Evolutionary conservation across 2,329 filamentous ascomycete species (phyloP).

Genomic region (Cladosporium austrohemisphaericum): DNA sequence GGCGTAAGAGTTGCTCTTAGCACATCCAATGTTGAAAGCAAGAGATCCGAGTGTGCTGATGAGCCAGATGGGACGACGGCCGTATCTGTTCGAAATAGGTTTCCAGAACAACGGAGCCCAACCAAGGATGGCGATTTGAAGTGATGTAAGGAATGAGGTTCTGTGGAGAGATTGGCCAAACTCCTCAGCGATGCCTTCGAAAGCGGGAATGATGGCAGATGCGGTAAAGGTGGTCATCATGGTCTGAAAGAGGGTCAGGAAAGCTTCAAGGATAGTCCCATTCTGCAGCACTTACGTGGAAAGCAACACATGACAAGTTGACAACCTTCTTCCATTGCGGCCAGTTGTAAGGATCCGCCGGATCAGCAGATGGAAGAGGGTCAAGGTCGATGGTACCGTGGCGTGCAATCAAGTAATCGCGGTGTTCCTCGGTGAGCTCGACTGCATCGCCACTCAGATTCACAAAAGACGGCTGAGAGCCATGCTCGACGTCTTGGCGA

Average conservation of each 20-base stretch:
- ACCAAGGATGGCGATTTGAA: conserved; percentile 55
- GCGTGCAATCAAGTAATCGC: conserved; percentile 48
- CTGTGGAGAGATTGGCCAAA: conserved; percentile 47
- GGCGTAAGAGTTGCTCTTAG: conserved; percentile 46
- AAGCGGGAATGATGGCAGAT: conserved; percentile 53
- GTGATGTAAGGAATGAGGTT: conserved; percentile 52
- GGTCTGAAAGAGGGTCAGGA: conserved; percentile 29
- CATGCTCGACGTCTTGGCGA: background rate
- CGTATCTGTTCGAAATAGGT: conserved; percentile 52
- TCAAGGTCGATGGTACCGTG: conserved; percentile 55
- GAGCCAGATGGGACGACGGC: conserved; percentile 54
- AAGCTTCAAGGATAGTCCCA: background rate
- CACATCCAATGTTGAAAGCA: conserved; percentile 53
- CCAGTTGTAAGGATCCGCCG: conserved; percentile 57
- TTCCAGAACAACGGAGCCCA: conserved; percentile 55
- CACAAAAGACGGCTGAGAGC: background rate
- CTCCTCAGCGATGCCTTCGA: conserved; percentile 51
- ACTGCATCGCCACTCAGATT: conserved; percentile 24
- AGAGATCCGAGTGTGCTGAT: conserved; percentile 47
- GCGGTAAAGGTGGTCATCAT: conserved; percentile 57
- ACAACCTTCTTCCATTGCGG: conserved; percentile 50
- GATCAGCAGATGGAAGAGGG: conserved; percentile 48
- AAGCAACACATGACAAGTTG: conserved; percentile 50
- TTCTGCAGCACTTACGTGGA: conserved; percentile 32
- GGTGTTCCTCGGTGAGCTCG: conserved; percentile 42